These are phyloP conservation scores for Sporisorium iseilematis-ciliati DNA, from an alignment of 1,284 basidiomycete species.

Conservation along the genomic window DNA sequence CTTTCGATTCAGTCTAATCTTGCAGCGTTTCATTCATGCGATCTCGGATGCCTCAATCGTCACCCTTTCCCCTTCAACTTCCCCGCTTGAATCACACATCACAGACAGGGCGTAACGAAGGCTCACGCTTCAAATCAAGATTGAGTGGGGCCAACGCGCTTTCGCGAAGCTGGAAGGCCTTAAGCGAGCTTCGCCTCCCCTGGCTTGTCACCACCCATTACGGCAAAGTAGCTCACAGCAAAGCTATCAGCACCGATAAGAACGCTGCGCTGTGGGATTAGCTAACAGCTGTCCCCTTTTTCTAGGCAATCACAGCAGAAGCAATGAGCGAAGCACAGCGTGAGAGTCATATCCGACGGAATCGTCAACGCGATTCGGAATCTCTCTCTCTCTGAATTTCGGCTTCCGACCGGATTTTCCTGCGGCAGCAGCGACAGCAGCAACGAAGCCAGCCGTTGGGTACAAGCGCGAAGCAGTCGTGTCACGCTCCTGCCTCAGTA, in stretches of 20 bases:
- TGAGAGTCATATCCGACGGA: no score
- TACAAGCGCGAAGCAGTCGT: constrained; percentile 4
- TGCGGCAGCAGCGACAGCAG: not conserved
- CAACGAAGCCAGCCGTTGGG: not conserved
- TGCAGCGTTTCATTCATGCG: constrained; percentile 23
- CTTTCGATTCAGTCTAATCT: not conserved
- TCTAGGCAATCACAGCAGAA: no score
- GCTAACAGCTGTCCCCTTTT: no score
- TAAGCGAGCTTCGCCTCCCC: not conserved
- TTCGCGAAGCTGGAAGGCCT: not conserved
- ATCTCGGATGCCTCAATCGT: constrained; percentile 6
- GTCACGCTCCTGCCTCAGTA: not conserved
- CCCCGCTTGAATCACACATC: not conserved
- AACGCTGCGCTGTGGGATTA: no score
- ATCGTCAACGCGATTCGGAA: no score
- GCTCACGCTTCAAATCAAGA: not conserved
- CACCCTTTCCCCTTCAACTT: not conserved
- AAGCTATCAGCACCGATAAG: no score
- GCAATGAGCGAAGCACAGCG: no score
- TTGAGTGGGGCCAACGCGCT: not conserved
- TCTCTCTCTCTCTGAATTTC: not conserved
- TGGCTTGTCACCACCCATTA: no score
- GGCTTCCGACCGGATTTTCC: constrained; percentile 1
- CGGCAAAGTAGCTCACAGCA: no score
- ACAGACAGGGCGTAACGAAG: not conserved